A percentile compares a stretch with the other conserved stretches of the same genome.
Conservation (phyloP, 495 filamentous ascomycete genomes). For the Bacidia rubella region DNA sequence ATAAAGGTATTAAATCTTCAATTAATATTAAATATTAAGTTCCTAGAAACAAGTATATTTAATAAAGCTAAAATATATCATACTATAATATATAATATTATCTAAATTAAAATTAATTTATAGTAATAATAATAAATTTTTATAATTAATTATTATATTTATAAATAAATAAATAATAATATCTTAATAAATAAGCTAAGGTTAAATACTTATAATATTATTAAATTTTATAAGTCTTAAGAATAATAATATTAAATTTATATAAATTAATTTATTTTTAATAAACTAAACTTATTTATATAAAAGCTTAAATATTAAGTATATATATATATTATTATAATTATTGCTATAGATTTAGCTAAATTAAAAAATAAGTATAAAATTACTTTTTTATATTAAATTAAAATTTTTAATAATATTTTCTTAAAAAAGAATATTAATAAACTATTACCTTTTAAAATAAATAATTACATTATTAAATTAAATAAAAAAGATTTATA, state of each 20-base stretch:
- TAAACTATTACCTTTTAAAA: no score
- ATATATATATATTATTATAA: neutral
- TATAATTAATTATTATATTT: conserved; percentile 10
- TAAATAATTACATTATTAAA: no score
- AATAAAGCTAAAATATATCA: conserved; percentile 3
- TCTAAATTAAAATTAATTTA: conserved; percentile 2
- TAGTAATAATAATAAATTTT: neutral
- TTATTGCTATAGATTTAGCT: neutral
- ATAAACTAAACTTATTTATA: no score
- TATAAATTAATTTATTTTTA: no score
- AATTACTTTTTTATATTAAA: conserved; percentile 1
- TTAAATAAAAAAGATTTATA: no score
- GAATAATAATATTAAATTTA: no score
- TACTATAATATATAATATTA: neutral
- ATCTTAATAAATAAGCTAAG: neutral
- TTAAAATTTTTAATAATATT: no score
- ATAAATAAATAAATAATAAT: conserved; percentile 7
- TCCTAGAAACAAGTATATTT: no score
- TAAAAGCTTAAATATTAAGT: conserved; percentile 1
- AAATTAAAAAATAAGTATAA: neutral
- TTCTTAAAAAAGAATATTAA: no score
- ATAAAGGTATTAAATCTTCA: no score
- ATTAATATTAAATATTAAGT: no score
- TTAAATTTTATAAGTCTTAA: no score
- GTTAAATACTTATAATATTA: conserved; percentile 7